phyloP scores from a whole-genome alignment of 495 filamentous ascomycete genomes.

The Hypoxylon crocopeplum region DNA sequence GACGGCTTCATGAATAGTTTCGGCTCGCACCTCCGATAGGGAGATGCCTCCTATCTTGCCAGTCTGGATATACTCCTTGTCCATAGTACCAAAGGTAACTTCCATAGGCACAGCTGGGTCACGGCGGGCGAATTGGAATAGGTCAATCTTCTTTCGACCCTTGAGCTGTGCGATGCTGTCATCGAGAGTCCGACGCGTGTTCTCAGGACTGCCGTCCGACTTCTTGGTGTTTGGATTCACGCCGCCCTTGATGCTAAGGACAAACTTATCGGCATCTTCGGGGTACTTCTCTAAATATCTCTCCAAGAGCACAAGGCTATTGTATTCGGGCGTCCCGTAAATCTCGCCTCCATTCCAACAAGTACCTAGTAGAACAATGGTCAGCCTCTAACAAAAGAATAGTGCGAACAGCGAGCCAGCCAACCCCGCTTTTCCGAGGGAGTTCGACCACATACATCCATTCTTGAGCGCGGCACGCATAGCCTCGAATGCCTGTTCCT shows the following conservation, averaged over 20 bases:
- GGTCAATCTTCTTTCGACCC: conserved; percentile 79
- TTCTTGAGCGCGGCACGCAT: conserved; percentile 69
- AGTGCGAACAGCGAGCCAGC: too few species aligned
- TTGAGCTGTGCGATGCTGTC: conserved; percentile 66
- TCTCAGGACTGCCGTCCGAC: conserved; percentile 66
- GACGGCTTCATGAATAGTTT: conserved; percentile 75
- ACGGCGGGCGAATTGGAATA: conserved; percentile 78
- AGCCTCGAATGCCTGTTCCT: conserved; percentile 69
- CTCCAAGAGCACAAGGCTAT: conserved; percentile 69
- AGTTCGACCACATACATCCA: conserved; percentile 43
- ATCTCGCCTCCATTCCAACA: conserved; percentile 85
- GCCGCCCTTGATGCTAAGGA: conserved; percentile 70
- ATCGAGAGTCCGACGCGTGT: conserved; percentile 71
- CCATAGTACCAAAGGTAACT: conserved; percentile 58
- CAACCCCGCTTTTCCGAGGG: too few species aligned
- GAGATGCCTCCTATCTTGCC: conserved; percentile 82
- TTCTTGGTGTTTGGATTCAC: conserved; percentile 42
- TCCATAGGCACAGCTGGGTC: conserved; percentile 63
- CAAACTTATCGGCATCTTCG: conserved; percentile 67
- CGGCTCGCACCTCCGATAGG: conserved; percentile 72
- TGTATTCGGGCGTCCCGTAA: conserved; percentile 76
- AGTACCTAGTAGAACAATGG: conserved; percentile 36
- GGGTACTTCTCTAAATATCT: conserved; percentile 72
- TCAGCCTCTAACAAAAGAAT: conserved; percentile 5
- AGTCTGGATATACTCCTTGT: conserved; percentile 68